Percentiles rank a stretch among this genome's conserved stretches.
Conservation (phyloP, 2,329 filamentous ascomycete species). For the Cyclaneusma minus region DNA sequence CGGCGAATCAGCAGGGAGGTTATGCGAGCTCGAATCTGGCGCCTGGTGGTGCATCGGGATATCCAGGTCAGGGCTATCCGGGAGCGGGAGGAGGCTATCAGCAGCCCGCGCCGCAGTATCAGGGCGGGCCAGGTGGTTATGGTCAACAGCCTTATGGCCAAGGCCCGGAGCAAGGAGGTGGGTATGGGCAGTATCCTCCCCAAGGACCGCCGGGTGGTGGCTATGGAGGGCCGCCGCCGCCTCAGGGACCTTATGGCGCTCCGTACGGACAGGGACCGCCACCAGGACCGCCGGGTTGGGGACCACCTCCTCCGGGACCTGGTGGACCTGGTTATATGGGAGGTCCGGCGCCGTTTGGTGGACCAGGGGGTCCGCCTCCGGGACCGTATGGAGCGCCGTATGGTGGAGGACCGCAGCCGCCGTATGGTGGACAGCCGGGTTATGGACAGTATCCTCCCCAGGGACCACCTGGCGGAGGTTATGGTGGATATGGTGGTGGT, state of each 20-base stretch:
- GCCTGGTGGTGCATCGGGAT: conserved; percentile 6
- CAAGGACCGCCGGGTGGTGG: conserved; percentile 15
- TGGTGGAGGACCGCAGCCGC: not conserved
- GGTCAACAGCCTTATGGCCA: conserved; percentile 4
- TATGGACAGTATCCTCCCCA: conserved; percentile 1
- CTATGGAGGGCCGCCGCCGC: conserved; percentile 18
- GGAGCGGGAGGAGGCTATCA: conserved; percentile 3
- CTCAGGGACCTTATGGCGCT: conserved; percentile 13
- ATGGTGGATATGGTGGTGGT: not conserved
- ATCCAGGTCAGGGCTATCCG: conserved; percentile 6
- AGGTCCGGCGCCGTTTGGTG: conserved; percentile 9
- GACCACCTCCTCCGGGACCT: conserved; percentile 18
- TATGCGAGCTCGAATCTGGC: no score
- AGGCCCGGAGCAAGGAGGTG: conserved; percentile 13
- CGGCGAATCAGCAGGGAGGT: conserved; percentile 7
- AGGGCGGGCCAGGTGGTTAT: conserved; percentile 2
- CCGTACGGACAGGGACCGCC: conserved; percentile 16
- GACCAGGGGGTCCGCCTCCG: conserved; percentile 15
- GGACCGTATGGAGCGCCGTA: conserved; percentile 18
- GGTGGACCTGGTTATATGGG: conserved; percentile 8
- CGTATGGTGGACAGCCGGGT: not conserved
- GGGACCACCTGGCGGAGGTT: conserved; percentile 1
- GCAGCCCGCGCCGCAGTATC: conserved; percentile 2
- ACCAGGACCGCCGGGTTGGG: conserved; percentile 16
- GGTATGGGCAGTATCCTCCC: conserved; percentile 7